Percentiles rank a stretch among this genome's conserved stretches.
phyloP scores from a whole-genome alignment of 305 asterid genomes.

The Fraxinus paxiana region DNA sequence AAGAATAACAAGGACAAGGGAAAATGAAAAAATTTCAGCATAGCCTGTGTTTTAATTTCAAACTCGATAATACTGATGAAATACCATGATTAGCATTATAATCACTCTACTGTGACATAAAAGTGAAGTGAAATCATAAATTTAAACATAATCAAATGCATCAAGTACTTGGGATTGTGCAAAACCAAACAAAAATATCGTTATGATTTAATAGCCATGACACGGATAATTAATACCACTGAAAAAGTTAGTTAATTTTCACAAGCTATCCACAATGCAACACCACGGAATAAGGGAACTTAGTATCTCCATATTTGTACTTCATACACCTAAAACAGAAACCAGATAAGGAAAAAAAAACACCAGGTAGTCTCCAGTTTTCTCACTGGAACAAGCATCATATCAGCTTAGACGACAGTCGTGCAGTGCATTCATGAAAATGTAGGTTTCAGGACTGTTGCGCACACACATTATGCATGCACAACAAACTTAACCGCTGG shows the following conservation, averaged over 20 bases:
- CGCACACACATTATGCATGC: not conserved
- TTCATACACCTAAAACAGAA: not conserved
- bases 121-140: not conserved
- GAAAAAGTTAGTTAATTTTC: not conserved
- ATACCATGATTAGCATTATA: not conserved
- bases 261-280: not conserved
- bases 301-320: not conserved
- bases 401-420: not conserved
- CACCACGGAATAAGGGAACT: not conserved
- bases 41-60: not conserved
- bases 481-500: not conserved
- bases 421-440: not conserved
- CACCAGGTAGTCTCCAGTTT: not conserved
- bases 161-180: not conserved
- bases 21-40: not conserved
- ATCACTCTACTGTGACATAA: not conserved
- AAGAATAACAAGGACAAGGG: not conserved
- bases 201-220: not conserved
- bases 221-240: not conserved
- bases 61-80: not conserved
- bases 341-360: not conserved
- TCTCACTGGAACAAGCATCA: not conserved
- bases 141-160: not conserved
- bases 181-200: not conserved
- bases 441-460: not conserved